Conservation (phyloP, 495 filamentous ascomycete genomes). For the Aspergillus avenaceus region DNA sequence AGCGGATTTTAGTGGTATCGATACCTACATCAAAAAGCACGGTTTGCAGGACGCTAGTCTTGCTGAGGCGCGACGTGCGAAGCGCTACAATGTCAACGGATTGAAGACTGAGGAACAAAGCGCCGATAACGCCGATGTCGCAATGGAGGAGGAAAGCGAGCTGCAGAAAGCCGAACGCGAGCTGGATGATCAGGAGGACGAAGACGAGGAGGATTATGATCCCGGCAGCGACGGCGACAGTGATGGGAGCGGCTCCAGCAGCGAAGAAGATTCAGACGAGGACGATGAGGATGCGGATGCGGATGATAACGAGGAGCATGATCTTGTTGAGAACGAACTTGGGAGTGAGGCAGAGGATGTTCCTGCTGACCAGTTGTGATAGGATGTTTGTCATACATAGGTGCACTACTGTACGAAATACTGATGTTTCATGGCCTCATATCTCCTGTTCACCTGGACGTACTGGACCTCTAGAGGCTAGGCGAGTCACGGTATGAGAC, state of each 20-base stretch:
- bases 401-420: not conserved
- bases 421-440: not conserved
- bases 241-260: conserved; percentile 60
- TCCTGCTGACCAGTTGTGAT: conserved; percentile 25
- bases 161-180: conserved; percentile 66
- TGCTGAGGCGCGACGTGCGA: conserved; percentile 82
- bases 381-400: not conserved
- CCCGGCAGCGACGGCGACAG: conserved; percentile 73
- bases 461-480: not conserved
- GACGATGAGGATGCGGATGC: conserved; percentile 42
- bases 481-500: not conserved
- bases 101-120: conserved; percentile 48
- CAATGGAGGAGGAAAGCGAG: conserved; percentile 48
- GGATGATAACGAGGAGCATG: conserved; percentile 44
- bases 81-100: conserved; percentile 67
- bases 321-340: conserved; percentile 34
- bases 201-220: conserved; percentile 87
- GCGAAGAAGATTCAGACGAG: conserved; percentile 37
- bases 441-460: not conserved
- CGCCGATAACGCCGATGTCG: conserved; percentile 21
- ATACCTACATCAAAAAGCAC: conserved; percentile 76
- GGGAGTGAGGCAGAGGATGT: conserved; percentile 39
- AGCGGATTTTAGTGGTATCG: conserved; percentile 78
- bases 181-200: conserved; percentile 65
- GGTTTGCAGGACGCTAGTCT: conserved; percentile 86